Percentiles rank a stretch among this genome's conserved stretches.
These are phyloP conservation scores for Tilletia indica DNA, from an alignment of 1,284 basidiomycete species.

Conservation along the genomic window DNA sequence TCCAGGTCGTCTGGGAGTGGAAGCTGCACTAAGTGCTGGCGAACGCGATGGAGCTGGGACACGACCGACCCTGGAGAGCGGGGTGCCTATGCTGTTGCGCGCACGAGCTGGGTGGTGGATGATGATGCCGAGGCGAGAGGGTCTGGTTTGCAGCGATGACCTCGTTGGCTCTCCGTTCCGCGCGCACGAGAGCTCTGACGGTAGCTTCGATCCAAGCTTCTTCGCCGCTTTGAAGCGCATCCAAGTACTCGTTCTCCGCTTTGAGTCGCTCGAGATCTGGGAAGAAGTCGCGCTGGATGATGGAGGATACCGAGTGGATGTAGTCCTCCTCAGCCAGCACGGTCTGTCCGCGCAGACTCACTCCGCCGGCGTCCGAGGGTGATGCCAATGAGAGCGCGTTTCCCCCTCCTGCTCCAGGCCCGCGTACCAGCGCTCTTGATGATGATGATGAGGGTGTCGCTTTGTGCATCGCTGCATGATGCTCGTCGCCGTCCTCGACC, in stretches of 20 bases:
- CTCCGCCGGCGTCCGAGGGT: constrained; percentile 2
- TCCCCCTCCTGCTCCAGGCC: too few relatives aligned
- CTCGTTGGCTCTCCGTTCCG: background rate
- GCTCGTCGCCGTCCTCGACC: background rate
- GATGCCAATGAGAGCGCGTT: too few relatives aligned
- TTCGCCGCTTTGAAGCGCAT: constrained; percentile 33
- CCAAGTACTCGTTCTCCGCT: constrained; percentile 50
- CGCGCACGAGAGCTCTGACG: constrained; percentile 19
- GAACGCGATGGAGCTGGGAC: too few relatives aligned
- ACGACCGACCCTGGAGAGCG: background rate
- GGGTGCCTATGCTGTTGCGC: background rate
- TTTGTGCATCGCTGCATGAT: too few relatives aligned
- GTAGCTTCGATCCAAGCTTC: constrained; percentile 14
- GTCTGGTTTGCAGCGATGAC: background rate
- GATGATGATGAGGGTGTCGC: too few relatives aligned
- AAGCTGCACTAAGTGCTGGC: background rate
- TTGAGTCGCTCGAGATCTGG: constrained; percentile 59
- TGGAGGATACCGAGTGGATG: constrained; percentile 81
- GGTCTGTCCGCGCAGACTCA: constrained; percentile 29
- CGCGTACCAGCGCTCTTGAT: too few relatives aligned
- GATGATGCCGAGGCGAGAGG: background rate
- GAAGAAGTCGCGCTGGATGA: constrained; percentile 97
- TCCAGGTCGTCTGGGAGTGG: background rate
- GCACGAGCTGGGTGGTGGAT: background rate
- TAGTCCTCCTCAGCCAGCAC: constrained; percentile 78